These are phyloP conservation scores for Escovopsis sp. DNA, from an alignment of 2,329 filamentous ascomycete species.

Conservation along the genomic window DNA sequence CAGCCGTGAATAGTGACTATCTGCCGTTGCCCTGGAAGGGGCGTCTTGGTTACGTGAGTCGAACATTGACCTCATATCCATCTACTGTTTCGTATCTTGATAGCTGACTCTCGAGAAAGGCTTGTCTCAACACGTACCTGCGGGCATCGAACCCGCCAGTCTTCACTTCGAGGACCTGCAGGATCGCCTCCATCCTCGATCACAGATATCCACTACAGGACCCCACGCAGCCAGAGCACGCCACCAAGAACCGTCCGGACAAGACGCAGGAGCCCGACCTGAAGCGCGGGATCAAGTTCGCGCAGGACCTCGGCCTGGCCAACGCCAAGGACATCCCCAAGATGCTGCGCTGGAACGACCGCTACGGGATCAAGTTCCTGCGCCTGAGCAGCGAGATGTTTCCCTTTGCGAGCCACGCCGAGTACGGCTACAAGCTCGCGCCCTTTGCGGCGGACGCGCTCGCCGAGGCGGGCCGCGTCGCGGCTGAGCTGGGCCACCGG, in stretches of 20 bases:
- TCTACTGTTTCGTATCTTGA: conserved; percentile 3
- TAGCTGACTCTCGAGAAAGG: conserved; percentile 28
- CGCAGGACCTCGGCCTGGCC: conserved; percentile 62
- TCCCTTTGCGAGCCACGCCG: conserved; percentile 78
- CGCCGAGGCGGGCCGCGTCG: conserved; percentile 60
- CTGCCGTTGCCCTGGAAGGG: conserved; percentile 86
- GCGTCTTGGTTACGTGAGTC: conserved; percentile 66
- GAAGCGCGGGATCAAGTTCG: conserved; percentile 53
- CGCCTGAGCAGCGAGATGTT: conserved; percentile 93
- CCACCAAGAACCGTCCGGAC: conserved; percentile 77
- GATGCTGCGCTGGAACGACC: conserved; percentile 84
- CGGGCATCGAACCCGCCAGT: conserved; percentile 68
- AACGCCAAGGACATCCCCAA: conserved; percentile 76
- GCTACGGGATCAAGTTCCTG: conserved; percentile 84
- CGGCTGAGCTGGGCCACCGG: conserved; percentile 66
- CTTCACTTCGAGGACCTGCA: conserved; percentile 82
- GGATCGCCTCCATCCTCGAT: conserved; percentile 79
- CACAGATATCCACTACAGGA: conserved; percentile 71
- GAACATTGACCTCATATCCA: neutral
- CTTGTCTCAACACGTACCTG: conserved; percentile 86
- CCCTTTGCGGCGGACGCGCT: conserved; percentile 71
- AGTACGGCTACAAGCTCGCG: conserved; percentile 72
- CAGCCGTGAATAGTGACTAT: conserved; percentile 68
- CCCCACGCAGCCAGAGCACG: conserved; percentile 60
- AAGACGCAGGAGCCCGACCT: conserved; percentile 52